Conservation (phyloP, 2,329 filamentous ascomycete species). For the Ustulina deusta region DNA sequence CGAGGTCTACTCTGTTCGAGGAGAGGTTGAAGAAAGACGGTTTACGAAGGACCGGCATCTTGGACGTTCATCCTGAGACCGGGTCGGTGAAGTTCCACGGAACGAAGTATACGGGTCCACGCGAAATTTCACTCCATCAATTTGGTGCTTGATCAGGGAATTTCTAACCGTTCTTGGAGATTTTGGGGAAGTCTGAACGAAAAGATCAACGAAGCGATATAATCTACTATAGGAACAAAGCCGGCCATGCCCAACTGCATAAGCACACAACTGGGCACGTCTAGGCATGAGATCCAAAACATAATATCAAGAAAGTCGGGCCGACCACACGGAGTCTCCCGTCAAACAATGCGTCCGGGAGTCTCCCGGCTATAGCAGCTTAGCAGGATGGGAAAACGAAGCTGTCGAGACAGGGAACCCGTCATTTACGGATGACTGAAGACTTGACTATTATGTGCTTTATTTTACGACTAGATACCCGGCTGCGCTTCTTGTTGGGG, state of each 20-base stretch:
- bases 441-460: neutral
- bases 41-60: neutral
- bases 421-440: neutral
- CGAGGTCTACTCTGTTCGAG: slow-evolving; percentile 24
- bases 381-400: neutral
- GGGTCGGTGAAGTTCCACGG: neutral
- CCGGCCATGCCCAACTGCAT: neutral
- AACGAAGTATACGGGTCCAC: neutral
- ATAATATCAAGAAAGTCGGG: neutral
- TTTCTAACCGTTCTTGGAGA: neutral
- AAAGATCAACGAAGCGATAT: neutral
- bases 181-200: neutral
- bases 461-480: neutral
- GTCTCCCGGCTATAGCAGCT: neutral
- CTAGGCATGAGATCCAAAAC: neutral
- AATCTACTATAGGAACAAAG: neutral
- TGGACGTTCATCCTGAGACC: neutral
- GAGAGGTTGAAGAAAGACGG: neutral
- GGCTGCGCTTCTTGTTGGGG: neutral
- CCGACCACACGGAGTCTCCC: neutral
- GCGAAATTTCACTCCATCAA: neutral
- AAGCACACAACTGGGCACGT: neutral
- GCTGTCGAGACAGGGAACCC: neutral
- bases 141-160: neutral
- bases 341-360: neutral